Conservation (phyloP, 176 grass and related monocot genomes). For the Saccharum spontaneum region DNA sequence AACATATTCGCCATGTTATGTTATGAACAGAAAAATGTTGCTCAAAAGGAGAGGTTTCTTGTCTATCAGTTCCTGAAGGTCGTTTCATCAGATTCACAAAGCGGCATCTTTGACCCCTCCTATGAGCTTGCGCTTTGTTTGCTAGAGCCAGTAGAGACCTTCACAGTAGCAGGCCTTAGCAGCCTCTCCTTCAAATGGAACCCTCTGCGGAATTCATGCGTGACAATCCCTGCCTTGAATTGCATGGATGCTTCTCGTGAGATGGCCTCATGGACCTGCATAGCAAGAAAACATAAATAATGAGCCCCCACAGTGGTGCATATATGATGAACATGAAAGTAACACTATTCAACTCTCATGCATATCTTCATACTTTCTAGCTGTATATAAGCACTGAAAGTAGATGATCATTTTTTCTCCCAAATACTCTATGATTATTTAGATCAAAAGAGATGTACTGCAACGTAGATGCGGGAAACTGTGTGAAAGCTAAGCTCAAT, state of each 20-base stretch:
- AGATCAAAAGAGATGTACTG: neutral
- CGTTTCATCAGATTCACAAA: slow-evolving; percentile 29
- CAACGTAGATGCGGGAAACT: neutral
- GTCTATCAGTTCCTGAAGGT: slow-evolving; percentile 18
- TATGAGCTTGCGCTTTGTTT: slow-evolving; percentile 22
- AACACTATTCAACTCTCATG: neutral
- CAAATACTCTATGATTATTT: neutral
- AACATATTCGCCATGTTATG: neutral
- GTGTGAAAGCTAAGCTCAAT: neutral
- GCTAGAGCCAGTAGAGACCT: slow-evolving; percentile 65
- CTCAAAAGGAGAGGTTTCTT: slow-evolving; percentile 24
- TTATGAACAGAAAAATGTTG: slow-evolving; percentile 30
- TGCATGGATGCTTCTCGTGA: slow-evolving; percentile 69
- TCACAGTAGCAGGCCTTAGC: slow-evolving; percentile 78
- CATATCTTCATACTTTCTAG: neutral
- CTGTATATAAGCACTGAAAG: neutral
- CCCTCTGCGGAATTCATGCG: slow-evolving; percentile 58
- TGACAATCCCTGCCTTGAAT: slow-evolving; percentile 76
- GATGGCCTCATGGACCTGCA: slow-evolving; percentile 83
- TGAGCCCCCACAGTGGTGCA: neutral
- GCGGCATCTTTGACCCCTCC: slow-evolving; percentile 35
- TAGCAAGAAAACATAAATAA: slow-evolving; percentile 1
- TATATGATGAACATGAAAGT: neutral
- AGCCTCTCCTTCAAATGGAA: slow-evolving; percentile 68
- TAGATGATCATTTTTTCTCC: neutral